Evolutionary conservation across 2,329 filamentous ascomycete species (phyloP), one percentile per base, ranked within the genome.

Genomic region (Salinomyces thailandicus): DNA sequence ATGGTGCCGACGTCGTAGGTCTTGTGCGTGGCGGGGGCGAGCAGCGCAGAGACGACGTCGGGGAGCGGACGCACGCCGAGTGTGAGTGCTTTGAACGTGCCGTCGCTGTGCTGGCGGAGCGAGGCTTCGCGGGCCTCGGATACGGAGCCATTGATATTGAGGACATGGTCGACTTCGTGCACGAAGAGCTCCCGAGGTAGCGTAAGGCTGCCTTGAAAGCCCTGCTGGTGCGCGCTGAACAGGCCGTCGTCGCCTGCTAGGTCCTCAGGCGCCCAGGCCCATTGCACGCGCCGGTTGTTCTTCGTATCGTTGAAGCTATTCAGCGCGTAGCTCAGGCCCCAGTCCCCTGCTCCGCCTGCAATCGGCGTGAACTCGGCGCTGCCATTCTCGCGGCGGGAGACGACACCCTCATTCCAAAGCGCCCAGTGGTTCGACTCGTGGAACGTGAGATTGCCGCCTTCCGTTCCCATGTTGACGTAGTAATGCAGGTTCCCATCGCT

Each of bases 221-320:
- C 64, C 44, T 62, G 56, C 44, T 67, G 64, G 2, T 35, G 53
- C 14, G 61, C 47, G 18, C 51, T 60, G 48, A 64, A 67, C 37
- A 59, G 37, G 14, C 54, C 57, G 13, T 41, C 50, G 31, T 59
- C 60, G 6, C 47, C 57, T 18, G 51, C 42, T 35, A 61, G 54
- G 38, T 68, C 64, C 36, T 68, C 65, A 4, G 58, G 60, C 2
- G 61, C 56, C 65, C 64, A 68, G 4, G 62, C 64, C 55, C 62
- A 67, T 36, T 67, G 63, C 12, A 68, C 59, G 30, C 65, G 62
- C 14, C 65, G 60, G 44, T 67, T 57, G 52, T 66, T 60, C 58
- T 68, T 68, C 18, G 62, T 62, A 44, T 68, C 64, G 43, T 64
- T 60, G 58, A 68, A 67, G 44, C 59, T 64, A 5, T 62, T 63